Conservation (phyloP, 78 protist species). For the Corallochytrium limacisporum region DNA sequence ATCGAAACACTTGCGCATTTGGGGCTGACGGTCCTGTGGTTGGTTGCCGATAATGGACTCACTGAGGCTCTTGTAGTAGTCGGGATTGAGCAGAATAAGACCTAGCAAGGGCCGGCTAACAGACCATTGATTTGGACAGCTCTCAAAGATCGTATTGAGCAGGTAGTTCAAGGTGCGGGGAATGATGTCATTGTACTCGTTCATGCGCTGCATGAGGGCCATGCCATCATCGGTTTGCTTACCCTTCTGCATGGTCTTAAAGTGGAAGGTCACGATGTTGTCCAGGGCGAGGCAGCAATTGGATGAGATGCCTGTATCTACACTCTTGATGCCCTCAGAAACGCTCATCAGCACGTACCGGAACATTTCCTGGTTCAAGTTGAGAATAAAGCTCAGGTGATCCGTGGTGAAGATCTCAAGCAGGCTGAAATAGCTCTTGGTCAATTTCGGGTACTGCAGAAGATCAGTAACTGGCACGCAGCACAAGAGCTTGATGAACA, state of each 20-base stretch:
- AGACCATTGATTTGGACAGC: slow-evolving; percentile 26
- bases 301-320: not conserved
- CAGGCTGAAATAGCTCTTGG: slow-evolving; percentile 1
- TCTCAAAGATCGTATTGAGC: too few species aligned
- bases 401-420: not conserved
- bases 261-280: slow-evolving; percentile 8
- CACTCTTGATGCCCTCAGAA: slow-evolving; percentile 7
- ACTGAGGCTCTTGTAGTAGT: not conserved
- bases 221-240: too few species aligned
- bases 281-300: slow-evolving; percentile 14
- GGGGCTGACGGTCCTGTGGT: not conserved
- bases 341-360: not conserved
- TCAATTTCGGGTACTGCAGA: slow-evolving; percentile 33
- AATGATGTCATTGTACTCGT: slow-evolving; percentile 1
- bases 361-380: not conserved
- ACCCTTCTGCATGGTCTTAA: not conserved
- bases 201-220: too few species aligned
- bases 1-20: slow-evolving; percentile 6
- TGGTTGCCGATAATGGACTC: not conserved
- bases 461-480: not conserved
- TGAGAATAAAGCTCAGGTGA: slow-evolving; percentile 2
- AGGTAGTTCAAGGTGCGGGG: not conserved
- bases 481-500: slow-evolving; percentile 6
- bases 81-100: slow-evolving; percentile 18
- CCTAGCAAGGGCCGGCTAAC: slow-evolving; percentile 39